Base-by-base conservation (phyloP, 306 rosid species). In the Sesbania bispinosa region DNA sequence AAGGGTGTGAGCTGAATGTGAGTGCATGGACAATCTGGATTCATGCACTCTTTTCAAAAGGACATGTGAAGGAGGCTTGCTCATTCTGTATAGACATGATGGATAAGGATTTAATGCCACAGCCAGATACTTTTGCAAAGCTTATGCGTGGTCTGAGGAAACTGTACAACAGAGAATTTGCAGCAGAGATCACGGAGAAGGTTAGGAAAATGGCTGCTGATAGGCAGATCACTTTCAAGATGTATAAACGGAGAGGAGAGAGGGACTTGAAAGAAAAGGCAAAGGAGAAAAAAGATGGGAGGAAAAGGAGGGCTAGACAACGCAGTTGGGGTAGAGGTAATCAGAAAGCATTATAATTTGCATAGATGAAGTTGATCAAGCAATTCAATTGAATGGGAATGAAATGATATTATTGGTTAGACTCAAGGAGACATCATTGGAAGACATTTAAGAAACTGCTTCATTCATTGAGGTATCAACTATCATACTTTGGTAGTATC, bases 201-300 rank as follows among this genome's bases (percentile, higher is more conserved):
- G 96, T 84, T 51, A 87, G 92, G 85, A 81, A 87, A 88, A 89
- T 92, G 97, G 97, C 96, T 47, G 97, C 85, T 64, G 90, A 86
- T 60, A 87, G 88, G 79, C 69, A 87, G 46, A 73, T 87, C 71
- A 92, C 85, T 69, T 92, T 87, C 78, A 89, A 92, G 86, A 89
- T 89, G 97, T 92, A 92, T 53, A 86, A 92, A 77, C 77, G 92
- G 51, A 77, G 96, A 26, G 94, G 96, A 7, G 94, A 85, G 79
- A 82, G 89, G 78, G 97, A 89, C 66, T 72, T 89, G 77, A 89
- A 82, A 53, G 96, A 89, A 60, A 87, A 87, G 67, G 87, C 2
- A 4, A 92, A 85, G 83, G 89, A 69, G 69, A 83, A 77, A 71
- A 69, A 11, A 42, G 96, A 92, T 68, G 97, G 96, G 73, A 84